Evolutionary conservation across 345 rosid species (phyloP).

Genomic region (Conringia planisiliqua): DNA sequence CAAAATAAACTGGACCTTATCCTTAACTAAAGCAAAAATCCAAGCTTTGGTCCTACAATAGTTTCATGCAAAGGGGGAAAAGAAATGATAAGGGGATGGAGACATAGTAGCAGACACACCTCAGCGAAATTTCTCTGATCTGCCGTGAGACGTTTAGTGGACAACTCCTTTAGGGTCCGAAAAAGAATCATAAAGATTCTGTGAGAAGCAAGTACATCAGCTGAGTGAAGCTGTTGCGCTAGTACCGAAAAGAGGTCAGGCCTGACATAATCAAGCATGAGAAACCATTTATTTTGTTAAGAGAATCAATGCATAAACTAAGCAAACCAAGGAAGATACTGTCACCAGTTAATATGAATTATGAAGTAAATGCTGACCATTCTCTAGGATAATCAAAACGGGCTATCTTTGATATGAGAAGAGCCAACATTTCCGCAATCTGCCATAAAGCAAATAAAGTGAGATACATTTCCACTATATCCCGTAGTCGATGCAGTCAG

Average conservation of each 20-base stretch:
- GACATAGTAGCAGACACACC: conserved; percentile 42
- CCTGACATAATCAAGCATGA: conserved; percentile 48
- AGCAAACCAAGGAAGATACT: conserved; percentile 3
- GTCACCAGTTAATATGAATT: not conserved
- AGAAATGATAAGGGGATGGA: not conserved
- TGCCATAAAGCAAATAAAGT: conserved; percentile 30
- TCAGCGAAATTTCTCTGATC: conserved; percentile 81
- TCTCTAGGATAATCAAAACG: conserved; percentile 97
- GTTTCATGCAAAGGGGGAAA: conserved; percentile 1
- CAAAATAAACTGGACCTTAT: conserved; percentile 26
- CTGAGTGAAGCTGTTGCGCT: conserved; percentile 80
- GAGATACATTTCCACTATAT: not conserved
- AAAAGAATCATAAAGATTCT: conserved; percentile 88
- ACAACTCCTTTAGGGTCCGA: conserved; percentile 86
- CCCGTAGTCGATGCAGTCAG: not conserved
- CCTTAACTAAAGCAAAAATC: conserved; percentile 23
- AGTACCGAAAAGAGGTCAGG: conserved; percentile 77
- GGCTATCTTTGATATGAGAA: conserved; percentile 84
- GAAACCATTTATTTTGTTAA: conserved; percentile 11
- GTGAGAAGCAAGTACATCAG: conserved; percentile 80
- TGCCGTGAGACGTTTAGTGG: conserved; percentile 85
- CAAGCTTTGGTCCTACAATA: conserved; percentile 4
- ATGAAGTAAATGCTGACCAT: conserved; percentile 35
- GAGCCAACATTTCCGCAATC: conserved; percentile 85
- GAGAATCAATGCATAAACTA: not conserved